phyloP scores from a whole-genome alignment of 768 basidiomycete genomes.

The Lactarius pseudohatsudake region DNA sequence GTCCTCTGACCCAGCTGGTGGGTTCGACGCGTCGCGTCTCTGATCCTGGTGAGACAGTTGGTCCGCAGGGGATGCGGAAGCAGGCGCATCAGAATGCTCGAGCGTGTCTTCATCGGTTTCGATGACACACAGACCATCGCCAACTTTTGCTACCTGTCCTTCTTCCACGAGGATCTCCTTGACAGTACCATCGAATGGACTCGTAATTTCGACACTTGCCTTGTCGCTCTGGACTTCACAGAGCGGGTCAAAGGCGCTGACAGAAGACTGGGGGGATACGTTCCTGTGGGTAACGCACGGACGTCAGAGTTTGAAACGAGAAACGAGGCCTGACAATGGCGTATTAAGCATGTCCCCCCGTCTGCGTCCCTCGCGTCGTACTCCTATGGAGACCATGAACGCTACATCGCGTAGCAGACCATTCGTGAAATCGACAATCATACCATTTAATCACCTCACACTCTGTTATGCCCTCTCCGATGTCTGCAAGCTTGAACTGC shows the following conservation, averaged over 20 bases:
- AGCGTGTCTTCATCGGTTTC: constrained; percentile 68
- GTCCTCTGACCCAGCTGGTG: constrained; percentile 6
- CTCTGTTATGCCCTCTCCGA: constrained; percentile 90
- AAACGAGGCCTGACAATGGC: not conserved
- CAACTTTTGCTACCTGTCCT: constrained; percentile 83
- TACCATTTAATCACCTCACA: constrained; percentile 88
- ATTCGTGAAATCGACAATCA: constrained; percentile 31
- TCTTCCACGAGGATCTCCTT: constrained; percentile 73
- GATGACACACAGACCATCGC: constrained; percentile 72
- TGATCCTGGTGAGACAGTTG: constrained; percentile 6
- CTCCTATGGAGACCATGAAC: not conserved
- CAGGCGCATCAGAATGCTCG: constrained; percentile 29
- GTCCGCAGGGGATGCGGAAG: not conserved
- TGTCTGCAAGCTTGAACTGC: constrained; percentile 77
- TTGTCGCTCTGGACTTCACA: constrained; percentile 92
- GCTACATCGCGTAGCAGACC: not conserved
- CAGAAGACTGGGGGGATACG: constrained; percentile 48
- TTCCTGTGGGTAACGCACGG: constrained; percentile 47
- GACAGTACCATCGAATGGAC: constrained; percentile 77
- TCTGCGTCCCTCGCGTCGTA: not conserved
- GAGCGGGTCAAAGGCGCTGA: constrained; percentile 68
- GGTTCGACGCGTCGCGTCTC: not conserved
- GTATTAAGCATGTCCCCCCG: not conserved
- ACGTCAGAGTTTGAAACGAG: not conserved
- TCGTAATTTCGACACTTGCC: constrained; percentile 88